Evolutionary conservation across 2,329 filamentous ascomycete genomes (phyloP).

Genomic region (Monosporascus sp.): DNA sequence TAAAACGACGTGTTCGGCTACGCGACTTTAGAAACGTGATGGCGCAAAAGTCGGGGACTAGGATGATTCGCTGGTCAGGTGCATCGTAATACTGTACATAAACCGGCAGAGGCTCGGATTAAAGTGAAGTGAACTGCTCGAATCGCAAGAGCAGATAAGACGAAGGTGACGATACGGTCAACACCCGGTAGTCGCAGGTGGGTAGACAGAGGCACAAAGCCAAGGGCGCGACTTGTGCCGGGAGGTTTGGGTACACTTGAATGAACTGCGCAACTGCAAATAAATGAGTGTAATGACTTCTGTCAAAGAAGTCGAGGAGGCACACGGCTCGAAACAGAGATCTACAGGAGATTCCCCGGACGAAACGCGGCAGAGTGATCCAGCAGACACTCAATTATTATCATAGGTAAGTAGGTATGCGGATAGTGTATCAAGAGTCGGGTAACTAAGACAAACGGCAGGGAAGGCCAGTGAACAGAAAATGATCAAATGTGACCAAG

Average conservation of each 20-base stretch:
- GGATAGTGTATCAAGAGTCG: neutral
- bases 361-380: neutral
- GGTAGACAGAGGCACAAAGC: neutral
- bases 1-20: conserved; percentile 2
- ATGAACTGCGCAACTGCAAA: conserved; percentile 6
- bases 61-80: neutral
- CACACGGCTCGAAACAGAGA: neutral
- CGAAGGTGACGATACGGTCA: neutral
- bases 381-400: neutral
- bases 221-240: too few species aligned
- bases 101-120: neutral
- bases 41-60: neutral
- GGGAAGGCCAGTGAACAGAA: too few species aligned
- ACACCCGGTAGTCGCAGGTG: neutral
- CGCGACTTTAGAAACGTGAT: neutral
- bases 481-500: neutral
- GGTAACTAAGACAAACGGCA: too few species aligned
- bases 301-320: conserved; percentile 30
- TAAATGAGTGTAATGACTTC: conserved; percentile 29
- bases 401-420: neutral
- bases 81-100: neutral
- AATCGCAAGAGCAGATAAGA: neutral
- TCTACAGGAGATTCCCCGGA: too few species aligned
- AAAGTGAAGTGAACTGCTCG: too few species aligned
- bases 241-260: too few species aligned